A percentile compares a stretch with the other conserved stretches of the same genome.
Conservation (phyloP, 805 yeast genomes). For the Nakazawaea wyomingensis region DNA sequence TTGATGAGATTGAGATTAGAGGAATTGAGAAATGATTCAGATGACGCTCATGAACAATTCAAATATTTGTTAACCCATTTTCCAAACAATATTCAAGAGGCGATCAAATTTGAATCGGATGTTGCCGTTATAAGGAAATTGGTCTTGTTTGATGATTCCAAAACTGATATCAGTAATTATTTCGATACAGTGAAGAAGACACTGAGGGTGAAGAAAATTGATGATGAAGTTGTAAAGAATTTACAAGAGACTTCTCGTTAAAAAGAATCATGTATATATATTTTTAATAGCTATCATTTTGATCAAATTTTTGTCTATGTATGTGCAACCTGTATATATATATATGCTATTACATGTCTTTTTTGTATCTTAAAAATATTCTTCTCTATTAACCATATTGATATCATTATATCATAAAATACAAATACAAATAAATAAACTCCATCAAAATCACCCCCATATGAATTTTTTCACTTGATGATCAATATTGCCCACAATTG, state of each 20-base stretch:
- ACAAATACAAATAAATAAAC: too few species aligned
- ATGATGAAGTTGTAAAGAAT: not conserved
- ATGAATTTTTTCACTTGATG: constrained; percentile 31
- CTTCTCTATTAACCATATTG: too few species aligned
- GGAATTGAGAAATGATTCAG: constrained; percentile 17
- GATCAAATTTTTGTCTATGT: too few species aligned
- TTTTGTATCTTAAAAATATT: too few species aligned
- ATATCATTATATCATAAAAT: too few species aligned
- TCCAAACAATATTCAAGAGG: constrained; percentile 60
- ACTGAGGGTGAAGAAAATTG: not conserved
- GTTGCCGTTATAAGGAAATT: constrained; percentile 44
- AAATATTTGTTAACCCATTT: constrained; percentile 52
- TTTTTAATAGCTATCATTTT: too few species aligned
- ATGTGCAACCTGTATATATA: not conserved
- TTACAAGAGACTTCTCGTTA: not conserved
- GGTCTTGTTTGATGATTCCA: constrained; percentile 27
- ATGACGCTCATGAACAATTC: constrained; percentile 31
- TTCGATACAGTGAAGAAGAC: constrained; percentile 63
- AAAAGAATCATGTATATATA: not conserved
- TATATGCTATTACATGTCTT: too few species aligned
- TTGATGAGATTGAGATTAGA: constrained; percentile 38
- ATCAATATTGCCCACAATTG: constrained; percentile 30
- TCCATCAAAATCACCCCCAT: constrained; percentile 26
- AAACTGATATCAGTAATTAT: constrained; percentile 49
- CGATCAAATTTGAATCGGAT: constrained; percentile 69